Evolutionary conservation across 2,329 filamentous ascomycete species (phyloP), one percentile per base, ranked within the genome.

Genomic region (Hyphodiscus sp.): DNA sequence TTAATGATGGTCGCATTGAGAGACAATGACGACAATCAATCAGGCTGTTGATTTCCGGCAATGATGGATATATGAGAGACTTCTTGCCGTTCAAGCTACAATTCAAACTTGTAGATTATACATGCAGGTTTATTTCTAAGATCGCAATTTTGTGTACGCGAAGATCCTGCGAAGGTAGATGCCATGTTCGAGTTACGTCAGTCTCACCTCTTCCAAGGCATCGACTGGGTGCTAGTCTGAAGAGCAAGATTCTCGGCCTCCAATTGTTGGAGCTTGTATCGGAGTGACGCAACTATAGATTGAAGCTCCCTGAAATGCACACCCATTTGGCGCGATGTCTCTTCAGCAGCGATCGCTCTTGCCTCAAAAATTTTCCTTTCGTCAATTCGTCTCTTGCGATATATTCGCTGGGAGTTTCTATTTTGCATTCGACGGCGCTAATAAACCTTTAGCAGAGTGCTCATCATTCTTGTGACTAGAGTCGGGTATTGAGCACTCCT

Each of bases 391-490:
- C 54, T 41, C 20, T 56, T 47, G 6, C 54, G 47, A 33, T 56
- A 56, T 5, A 56, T 53, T 7, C 54, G 54, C 41, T 56, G 54
- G n/a, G 54, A 56, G 30, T 56, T 56, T 46, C 54, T 56, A 19
- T 56, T 56, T 19, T 56, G 54, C 2, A 48, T 53, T 29, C 54
- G 45, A 10, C 54, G 50, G 26, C 54, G 41, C 54, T 56, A 29
- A 7, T 10, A n/a, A 38, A 38, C 33, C 13, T 38, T 38, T 38
- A 38, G 33, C 33, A 13, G 33, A 38, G 16, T 2, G 5, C 11
- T 6, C 33, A 26, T 26, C 23, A 8, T 38, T 38, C 4, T 10
- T 15, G 33, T 38, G 11, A 13, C 33, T n/a, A n/a, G n/a, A n/a
- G n/a, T n/a, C n/a, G n/a, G 16, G 16, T 38, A 2, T 38, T 13